phyloP scores from a whole-genome alignment of 441 rosid species.

The Cnidoscolus chayamansa region DNA sequence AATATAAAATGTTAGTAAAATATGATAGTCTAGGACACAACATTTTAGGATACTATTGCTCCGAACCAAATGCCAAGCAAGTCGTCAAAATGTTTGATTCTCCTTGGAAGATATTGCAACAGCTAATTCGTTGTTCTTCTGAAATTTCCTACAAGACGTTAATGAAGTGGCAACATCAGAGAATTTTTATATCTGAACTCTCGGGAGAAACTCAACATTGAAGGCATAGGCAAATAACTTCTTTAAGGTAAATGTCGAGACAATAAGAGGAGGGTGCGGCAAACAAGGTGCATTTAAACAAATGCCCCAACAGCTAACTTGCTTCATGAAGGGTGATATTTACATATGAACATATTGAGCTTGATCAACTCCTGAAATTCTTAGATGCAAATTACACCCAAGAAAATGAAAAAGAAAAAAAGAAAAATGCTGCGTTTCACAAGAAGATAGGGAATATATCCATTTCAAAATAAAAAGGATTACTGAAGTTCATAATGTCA shows the following conservation, averaged over 20 bases:
- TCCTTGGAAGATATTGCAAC: too few species aligned
- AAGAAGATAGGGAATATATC: slow-evolving; percentile 33
- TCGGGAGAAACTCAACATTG: not conserved
- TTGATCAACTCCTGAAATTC: not conserved
- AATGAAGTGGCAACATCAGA: too few species aligned
- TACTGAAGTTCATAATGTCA: slow-evolving; percentile 17
- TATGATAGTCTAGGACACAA: too few species aligned
- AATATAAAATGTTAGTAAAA: too few species aligned
- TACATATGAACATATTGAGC: not conserved
- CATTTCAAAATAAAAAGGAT: slow-evolving; percentile 30
- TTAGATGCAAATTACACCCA: not conserved
- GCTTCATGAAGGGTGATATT: not conserved
- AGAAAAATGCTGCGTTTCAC: slow-evolving; percentile 11
- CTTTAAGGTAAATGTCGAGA: not conserved
- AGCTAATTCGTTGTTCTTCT: too few species aligned
- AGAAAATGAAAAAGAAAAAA: not conserved
- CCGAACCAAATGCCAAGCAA: too few species aligned
- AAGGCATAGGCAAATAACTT: not conserved
- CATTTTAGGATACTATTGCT: too few species aligned
- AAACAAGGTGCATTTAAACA: not conserved
- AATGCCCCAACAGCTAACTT: not conserved
- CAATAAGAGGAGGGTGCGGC: not conserved
- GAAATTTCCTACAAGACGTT: too few species aligned
- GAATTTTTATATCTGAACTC: not conserved
- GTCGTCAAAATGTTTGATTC: too few species aligned